A percentile compares a stretch with the other conserved stretches of the same genome.
Conservation (phyloP, 1,284 basidiomycete species). For the Sutorius eximius region DNA sequence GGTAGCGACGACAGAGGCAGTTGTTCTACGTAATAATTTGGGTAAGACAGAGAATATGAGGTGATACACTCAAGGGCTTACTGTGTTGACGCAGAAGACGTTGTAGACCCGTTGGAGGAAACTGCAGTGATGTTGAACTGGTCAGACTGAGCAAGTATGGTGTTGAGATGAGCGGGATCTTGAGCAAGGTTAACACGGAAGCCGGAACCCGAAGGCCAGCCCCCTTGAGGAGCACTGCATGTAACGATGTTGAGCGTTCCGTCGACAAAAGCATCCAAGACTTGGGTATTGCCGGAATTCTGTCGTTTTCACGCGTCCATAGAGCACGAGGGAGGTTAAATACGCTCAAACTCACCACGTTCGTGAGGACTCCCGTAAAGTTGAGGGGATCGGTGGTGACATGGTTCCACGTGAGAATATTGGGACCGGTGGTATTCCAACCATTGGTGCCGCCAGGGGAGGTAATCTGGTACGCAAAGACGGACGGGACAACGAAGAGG, state of each 20-base stretch:
- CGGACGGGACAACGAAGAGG: constrained; percentile 54
- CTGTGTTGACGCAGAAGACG: constrained; percentile 17
- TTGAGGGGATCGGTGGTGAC: constrained; percentile 63
- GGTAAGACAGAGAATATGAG: constrained; percentile 3
- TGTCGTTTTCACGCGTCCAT: constrained; percentile 12
- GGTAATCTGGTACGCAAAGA: constrained; percentile 61
- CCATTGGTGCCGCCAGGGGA: constrained; percentile 48
- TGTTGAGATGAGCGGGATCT: constrained; percentile 43
- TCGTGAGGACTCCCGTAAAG: constrained; percentile 70
- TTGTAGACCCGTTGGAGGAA: constrained; percentile 21
- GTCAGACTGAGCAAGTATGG: constrained; percentile 65
- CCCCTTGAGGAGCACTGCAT: constrained; percentile 54
- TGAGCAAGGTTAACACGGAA: constrained; percentile 73
- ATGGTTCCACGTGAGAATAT: constrained; percentile 62
- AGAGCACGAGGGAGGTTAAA: neutral
- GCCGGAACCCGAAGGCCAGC: constrained; percentile 53
- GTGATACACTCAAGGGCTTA: constrained; percentile 13
- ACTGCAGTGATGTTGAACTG: constrained; percentile 52
- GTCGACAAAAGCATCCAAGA: constrained; percentile 52
- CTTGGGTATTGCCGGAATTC: constrained; percentile 36
- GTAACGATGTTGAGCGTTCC: constrained; percentile 37
- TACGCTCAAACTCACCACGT: constrained; percentile 47
- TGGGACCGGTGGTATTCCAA: constrained; percentile 61
- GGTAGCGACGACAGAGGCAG: constrained; percentile 17
- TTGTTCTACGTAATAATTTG: constrained; percentile 18